These are phyloP conservation scores for Teratosphaeria nubilosa DNA, from an alignment of 2,329 filamentous ascomycete species.

Conservation along the genomic window DNA sequence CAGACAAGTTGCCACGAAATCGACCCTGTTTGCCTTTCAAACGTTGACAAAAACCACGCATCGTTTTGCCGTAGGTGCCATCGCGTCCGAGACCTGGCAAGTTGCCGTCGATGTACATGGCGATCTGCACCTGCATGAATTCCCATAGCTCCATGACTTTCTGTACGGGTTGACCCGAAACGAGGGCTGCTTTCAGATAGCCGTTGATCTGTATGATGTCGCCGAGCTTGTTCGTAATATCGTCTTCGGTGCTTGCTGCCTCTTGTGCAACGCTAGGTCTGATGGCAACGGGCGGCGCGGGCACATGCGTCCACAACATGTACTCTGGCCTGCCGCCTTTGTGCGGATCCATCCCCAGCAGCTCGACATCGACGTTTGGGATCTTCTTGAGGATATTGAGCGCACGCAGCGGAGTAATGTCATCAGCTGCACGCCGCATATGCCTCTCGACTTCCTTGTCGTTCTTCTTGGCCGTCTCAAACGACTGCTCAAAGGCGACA, in stretches of 20 bases:
- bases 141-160: constrained; percentile 99
- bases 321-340: constrained; percentile 84
- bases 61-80: constrained; percentile 74
- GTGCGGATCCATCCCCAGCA: constrained; percentile 72
- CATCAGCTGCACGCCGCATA: constrained; percentile 83
- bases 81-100: constrained; percentile 78
- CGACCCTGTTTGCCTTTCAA: constrained; percentile 95
- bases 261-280: constrained; percentile 90
- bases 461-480: constrained; percentile 64
- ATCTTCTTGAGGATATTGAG: constrained; percentile 88
- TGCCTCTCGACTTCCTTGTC: constrained; percentile 84
- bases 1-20: constrained; percentile 91
- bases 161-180: constrained; percentile 72
- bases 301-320: constrained; percentile 95
- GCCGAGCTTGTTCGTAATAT: constrained; percentile 91
- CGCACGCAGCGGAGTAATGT: constrained; percentile 80
- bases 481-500: constrained; percentile 74
- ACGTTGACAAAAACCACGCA: constrained; percentile 87
- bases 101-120: constrained; percentile 97
- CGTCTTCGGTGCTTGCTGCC: constrained; percentile 86
- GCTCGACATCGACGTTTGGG: constrained; percentile 73
- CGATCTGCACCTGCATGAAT: constrained; percentile 86
- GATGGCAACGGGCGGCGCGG: constrained; percentile 88
- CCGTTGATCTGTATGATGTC: constrained; percentile 92
- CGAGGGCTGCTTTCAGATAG: constrained; percentile 70